Conservation (phyloP, 2,329 filamentous ascomycete genomes). For the Pseudonectria buxi region DNA sequence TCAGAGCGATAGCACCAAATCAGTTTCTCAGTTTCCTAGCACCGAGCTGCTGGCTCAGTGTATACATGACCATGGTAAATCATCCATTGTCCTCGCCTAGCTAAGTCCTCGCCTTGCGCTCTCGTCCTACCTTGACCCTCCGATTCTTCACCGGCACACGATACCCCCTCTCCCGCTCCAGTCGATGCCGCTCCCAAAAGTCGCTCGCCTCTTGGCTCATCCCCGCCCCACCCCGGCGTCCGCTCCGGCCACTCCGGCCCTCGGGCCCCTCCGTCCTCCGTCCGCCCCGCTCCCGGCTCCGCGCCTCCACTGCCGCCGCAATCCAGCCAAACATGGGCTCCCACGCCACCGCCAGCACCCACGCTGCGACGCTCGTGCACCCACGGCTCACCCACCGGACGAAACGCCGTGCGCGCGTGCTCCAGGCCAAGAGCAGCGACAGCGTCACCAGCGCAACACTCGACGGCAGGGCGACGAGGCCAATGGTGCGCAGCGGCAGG, state of each 20-base stretch:
- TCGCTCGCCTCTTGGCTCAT: slow-evolving; percentile 30
- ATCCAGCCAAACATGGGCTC: slow-evolving; percentile 12
- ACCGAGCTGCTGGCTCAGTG: too few species aligned
- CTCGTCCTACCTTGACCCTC: slow-evolving; percentile 5
- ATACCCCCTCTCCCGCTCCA: slow-evolving; percentile 34
- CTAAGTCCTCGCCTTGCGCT: not conserved
- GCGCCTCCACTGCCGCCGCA: slow-evolving; percentile 10
- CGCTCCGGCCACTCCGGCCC: too few species aligned
- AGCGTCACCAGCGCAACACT: slow-evolving; percentile 42
- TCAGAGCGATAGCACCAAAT: too few species aligned
- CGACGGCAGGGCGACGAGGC: slow-evolving; percentile 40
- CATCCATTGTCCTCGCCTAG: too few species aligned
- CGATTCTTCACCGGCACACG: slow-evolving; percentile 33
- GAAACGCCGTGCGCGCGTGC: slow-evolving; percentile 33
- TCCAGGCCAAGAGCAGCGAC: slow-evolving; percentile 52
- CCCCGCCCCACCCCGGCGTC: too few species aligned
- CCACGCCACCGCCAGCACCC: slow-evolving; percentile 18
- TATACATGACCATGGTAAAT: too few species aligned
- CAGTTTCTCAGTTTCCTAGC: too few species aligned
- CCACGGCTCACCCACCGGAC: slow-evolving; percentile 18
- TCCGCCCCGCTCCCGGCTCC: slow-evolving; percentile 7
- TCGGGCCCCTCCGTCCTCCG: not conserved
- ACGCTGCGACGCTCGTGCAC: slow-evolving; percentile 8
- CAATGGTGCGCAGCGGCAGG: slow-evolving; percentile 38
- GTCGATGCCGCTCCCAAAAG: slow-evolving; percentile 34